A percentile compares a stretch with the other conserved stretches of the same genome.
Evolutionary conservation across 163 green algal genomes (phyloP).

Genomic region (Volvox carteri): DNA sequence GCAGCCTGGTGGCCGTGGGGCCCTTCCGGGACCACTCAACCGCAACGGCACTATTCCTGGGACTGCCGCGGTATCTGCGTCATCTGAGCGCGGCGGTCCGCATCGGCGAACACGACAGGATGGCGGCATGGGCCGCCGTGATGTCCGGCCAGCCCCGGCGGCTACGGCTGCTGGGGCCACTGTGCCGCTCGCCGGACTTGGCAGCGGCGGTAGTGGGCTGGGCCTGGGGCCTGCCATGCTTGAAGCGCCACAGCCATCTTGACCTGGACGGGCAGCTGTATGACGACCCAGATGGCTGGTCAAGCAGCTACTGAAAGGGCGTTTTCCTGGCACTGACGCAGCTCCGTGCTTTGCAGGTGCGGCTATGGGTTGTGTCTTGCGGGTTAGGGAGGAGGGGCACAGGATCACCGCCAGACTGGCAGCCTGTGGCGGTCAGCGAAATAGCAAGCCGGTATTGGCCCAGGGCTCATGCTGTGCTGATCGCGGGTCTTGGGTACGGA

Average conservation of each 20-base stretch:
- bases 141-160: neutral
- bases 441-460: too few relatives aligned
- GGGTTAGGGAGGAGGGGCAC: too few relatives aligned
- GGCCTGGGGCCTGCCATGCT: neutral
- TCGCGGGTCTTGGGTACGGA: too few relatives aligned
- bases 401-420: too few relatives aligned
- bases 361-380: neutral
- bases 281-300: conserved; percentile 30
- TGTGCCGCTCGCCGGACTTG: conserved; percentile 22
- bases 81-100: neutral
- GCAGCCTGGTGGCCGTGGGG: too few relatives aligned
- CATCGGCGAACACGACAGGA: neutral
- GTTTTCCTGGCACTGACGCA: conserved; percentile 26
- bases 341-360: conserved; percentile 17
- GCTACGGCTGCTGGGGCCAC: conserved; percentile 25
- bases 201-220: conserved; percentile 27
- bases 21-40: neutral
- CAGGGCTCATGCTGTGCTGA: too few relatives aligned
- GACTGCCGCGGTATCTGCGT: neutral
- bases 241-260: conserved; percentile 17
- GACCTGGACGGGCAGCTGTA: conserved; percentile 5
- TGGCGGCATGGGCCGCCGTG: neutral
- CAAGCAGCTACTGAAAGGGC: neutral
- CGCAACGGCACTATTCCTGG: neutral
- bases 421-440: too few relatives aligned